These are phyloP conservation scores for Lentinula guzmanii DNA, from an alignment of 768 basidiomycete genomes.

Conservation along the genomic window DNA sequence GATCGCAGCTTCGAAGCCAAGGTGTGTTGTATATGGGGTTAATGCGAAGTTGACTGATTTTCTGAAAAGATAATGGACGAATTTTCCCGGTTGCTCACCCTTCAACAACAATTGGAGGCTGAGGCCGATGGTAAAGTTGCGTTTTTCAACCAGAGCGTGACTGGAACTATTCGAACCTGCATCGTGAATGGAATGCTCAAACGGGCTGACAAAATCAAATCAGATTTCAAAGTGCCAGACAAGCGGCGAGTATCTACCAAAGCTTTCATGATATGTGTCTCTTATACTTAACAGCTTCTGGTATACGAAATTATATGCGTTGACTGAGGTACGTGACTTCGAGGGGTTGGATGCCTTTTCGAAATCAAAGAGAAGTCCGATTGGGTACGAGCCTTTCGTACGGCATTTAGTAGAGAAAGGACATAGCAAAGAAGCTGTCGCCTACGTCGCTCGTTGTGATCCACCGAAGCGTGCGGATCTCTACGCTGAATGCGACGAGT, in stretches of 20 bases:
- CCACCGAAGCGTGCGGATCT: constrained; percentile 76
- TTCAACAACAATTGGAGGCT: constrained; percentile 85
- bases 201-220: constrained; percentile 82
- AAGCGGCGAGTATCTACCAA: constrained; percentile 58
- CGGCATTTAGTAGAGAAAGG: constrained; percentile 71
- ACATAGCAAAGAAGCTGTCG: constrained; percentile 66
- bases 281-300: constrained; percentile 63
- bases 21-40: constrained; percentile 32
- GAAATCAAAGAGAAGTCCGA: constrained; percentile 84
- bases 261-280: neutral
- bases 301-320: constrained; percentile 84
- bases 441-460: constrained; percentile 83
- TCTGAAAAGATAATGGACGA: constrained; percentile 84
- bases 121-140: constrained; percentile 73
- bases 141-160: constrained; percentile 82
- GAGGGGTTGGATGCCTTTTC: constrained; percentile 83
- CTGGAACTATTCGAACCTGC: constrained; percentile 78
- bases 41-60: neutral
- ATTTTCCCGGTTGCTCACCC: constrained; percentile 59
- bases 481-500: constrained; percentile 87
- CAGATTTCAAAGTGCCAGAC: constrained; percentile 92
- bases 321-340: constrained; percentile 78
- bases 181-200: constrained; percentile 77
- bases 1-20: constrained; percentile 88
- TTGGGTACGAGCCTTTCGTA: constrained; percentile 92